Evolutionary conservation across 31 red algal species (phyloP).

Genomic region (Asparagopsis taxiformis): DNA sequence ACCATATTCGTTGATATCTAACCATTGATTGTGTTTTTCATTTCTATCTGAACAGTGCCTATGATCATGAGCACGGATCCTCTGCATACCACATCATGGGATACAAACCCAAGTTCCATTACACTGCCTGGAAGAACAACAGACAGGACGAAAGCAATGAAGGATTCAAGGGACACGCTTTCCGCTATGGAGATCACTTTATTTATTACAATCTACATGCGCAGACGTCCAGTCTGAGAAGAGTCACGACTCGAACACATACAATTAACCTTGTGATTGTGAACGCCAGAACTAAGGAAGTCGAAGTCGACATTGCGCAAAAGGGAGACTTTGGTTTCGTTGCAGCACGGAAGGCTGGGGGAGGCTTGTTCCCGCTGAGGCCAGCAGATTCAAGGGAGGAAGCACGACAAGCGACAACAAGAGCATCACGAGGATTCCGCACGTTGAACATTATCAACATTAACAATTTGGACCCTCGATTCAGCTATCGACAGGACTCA

Average conservation of each 20-base stretch:
- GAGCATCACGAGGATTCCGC: neutral
- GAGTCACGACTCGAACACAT: slow-evolving; percentile 24
- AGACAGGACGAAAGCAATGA: slow-evolving; percentile 52
- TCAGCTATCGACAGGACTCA: slow-evolving; percentile 7
- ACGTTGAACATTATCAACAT: slow-evolving; percentile 44
- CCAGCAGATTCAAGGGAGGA: slow-evolving; percentile 20
- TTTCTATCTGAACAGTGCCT: neutral
- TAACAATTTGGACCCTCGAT: slow-evolving; percentile 21
- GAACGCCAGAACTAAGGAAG: slow-evolving; percentile 29
- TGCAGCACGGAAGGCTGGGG: slow-evolving; percentile 25
- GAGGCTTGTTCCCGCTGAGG: slow-evolving; percentile 19
- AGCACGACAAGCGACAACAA: neutral
- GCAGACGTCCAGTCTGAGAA: slow-evolving; percentile 45
- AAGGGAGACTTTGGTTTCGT: slow-evolving; percentile 68
- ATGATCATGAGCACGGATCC: slow-evolving; percentile 16
- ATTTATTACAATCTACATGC: slow-evolving; percentile 47
- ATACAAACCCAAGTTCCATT: slow-evolving; percentile 8
- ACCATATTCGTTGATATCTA: too few species aligned
- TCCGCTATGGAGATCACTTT: slow-evolving; percentile 4
- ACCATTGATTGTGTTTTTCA: neutral
- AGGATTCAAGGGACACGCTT: slow-evolving; percentile 58
- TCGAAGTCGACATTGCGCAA: slow-evolving; percentile 46
- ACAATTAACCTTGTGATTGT: slow-evolving; percentile 27
- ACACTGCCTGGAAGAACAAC: neutral
- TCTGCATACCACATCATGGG: slow-evolving; percentile 3